These are phyloP conservation scores for Lepraria neglecta DNA, from an alignment of 495 filamentous ascomycete genomes.

Conservation along the genomic window DNA sequence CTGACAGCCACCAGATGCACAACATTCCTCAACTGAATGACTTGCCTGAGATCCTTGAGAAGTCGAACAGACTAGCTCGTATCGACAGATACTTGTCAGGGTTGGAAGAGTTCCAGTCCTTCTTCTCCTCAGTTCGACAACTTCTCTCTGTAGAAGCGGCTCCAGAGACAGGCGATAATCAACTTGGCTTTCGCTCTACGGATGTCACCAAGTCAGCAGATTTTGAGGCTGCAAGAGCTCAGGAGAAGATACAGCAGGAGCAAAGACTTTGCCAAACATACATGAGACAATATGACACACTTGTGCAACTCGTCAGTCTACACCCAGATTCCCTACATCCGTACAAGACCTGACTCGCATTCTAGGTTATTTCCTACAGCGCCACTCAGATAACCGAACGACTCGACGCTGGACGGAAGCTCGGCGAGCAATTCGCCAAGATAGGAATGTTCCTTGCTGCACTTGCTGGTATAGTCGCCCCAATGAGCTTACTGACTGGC, in stretches of 20 bases:
- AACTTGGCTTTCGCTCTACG: neutral
- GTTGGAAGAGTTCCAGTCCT: conserved; percentile 17
- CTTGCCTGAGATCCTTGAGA: conserved; percentile 17
- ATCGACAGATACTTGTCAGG: conserved; percentile 21
- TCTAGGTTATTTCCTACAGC: conserved; percentile 5
- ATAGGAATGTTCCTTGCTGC: conserved; percentile 18
- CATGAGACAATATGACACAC: conserved; percentile 19
- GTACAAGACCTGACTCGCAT: neutral
- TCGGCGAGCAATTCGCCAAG: conserved; percentile 20
- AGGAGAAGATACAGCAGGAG: conserved; percentile 20
- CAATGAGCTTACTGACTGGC: conserved; percentile 19
- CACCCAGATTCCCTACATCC: neutral
- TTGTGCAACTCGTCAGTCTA: conserved; percentile 18
- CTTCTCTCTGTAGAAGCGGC: neutral
- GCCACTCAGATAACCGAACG: conserved; percentile 17
- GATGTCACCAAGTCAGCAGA: neutral
- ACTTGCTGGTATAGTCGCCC: conserved; percentile 19
- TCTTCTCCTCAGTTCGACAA: conserved; percentile 18
- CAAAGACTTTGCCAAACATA: conserved; percentile 22
- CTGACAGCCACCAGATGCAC: neutral
- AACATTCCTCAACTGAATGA: conserved; percentile 2
- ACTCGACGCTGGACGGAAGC: conserved; percentile 3
- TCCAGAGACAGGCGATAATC: neutral
- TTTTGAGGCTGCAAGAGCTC: conserved; percentile 15
- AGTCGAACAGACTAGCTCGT: conserved; percentile 12